Conservation (phyloP, 2,329 filamentous ascomycete genomes). For the Ceratocystis harringtonii region DNA sequence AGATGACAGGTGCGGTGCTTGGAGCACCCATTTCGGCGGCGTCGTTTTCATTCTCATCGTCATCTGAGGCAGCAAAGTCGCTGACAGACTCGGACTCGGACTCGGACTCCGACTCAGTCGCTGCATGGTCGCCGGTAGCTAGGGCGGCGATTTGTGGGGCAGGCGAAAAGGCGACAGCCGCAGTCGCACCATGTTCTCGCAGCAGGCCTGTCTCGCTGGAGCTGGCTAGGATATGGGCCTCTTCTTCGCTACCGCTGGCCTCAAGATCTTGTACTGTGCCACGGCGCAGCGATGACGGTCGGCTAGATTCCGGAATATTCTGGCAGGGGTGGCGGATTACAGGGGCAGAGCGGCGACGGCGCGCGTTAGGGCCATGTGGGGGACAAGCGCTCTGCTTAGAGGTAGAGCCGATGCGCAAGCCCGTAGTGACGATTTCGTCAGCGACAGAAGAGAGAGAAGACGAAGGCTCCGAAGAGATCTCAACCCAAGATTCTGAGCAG, state of each 20-base stretch:
- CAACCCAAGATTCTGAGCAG: constrained; percentile 76
- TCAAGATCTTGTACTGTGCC: constrained; percentile 89
- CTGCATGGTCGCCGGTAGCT: constrained; percentile 21
- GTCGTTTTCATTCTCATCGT: constrained; percentile 50
- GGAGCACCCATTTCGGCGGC: constrained; percentile 56
- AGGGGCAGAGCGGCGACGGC: constrained; percentile 32
- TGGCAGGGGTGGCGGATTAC: constrained; percentile 18
- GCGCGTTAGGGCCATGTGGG: constrained; percentile 28
- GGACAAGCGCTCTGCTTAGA: neutral
- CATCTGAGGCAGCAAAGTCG: constrained; percentile 22
- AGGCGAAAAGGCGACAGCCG: constrained; percentile 7
- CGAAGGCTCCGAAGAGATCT: constrained; percentile 81
- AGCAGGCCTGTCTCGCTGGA: neutral
- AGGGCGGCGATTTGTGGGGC: neutral
- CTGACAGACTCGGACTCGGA: constrained; percentile 26
- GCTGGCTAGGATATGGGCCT: constrained; percentile 35
- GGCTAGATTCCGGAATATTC: constrained; percentile 18
- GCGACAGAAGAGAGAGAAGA: constrained; percentile 75
- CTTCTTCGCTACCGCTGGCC: constrained; percentile 82
- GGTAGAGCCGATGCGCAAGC: constrained; percentile 58
- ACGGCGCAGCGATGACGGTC: constrained; percentile 28
- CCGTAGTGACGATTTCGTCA: constrained; percentile 84
- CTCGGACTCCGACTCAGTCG: constrained; percentile 29
- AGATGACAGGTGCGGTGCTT: constrained; percentile 42
- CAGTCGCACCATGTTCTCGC: neutral